Conservation (phyloP, 129 eudicot species). For the Tagetes patula region DNA sequence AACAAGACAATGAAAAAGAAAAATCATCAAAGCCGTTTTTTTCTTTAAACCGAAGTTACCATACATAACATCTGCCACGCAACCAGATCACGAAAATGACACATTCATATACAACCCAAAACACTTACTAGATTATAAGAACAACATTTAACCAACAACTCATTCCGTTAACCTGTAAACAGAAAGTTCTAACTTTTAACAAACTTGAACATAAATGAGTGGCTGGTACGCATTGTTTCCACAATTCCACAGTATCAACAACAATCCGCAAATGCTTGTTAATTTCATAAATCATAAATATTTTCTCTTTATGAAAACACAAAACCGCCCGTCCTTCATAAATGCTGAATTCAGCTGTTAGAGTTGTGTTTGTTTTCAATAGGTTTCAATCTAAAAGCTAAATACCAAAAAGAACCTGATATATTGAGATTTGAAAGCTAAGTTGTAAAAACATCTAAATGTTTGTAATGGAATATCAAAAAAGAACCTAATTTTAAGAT, state of each 20-base stretch:
- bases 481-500: neutral
- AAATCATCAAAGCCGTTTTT: neutral
- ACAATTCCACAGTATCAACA: neutral
- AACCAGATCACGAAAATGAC: neutral
- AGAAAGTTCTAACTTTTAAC: neutral
- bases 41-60: constrained; percentile 1
- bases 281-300: neutral
- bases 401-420: neutral
- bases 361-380: neutral
- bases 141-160: neutral
- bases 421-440: neutral
- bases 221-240: neutral
- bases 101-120: constrained; percentile 1
- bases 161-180: neutral
- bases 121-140: neutral
- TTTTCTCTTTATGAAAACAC: neutral
- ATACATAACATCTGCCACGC: neutral
- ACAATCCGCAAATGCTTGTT: neutral
- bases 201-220: neutral
- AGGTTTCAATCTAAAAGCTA: constrained; percentile 2
- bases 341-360: constrained; percentile 20
- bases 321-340: neutral
- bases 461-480: neutral
- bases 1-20: neutral
- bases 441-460: neutral